These are phyloP conservation scores for Wallacemonas sp. DNA, from an alignment of 208 protist species.

Conservation along the genomic window DNA sequence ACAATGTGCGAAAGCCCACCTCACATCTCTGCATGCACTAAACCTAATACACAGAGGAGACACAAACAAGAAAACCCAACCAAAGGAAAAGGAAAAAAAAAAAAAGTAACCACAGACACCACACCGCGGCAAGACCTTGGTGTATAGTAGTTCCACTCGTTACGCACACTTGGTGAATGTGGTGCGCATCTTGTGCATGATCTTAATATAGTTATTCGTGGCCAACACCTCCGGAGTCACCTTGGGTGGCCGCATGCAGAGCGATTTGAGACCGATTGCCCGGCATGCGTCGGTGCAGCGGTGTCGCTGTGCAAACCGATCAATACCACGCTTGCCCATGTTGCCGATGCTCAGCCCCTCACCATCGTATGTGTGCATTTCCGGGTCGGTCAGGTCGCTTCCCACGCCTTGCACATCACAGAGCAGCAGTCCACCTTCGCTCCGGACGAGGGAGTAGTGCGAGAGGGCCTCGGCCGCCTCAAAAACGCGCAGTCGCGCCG, in stretches of 20 bases:
- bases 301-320: constrained; percentile 43
- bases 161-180: constrained; percentile 8
- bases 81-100: constrained; percentile 5
- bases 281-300: constrained; percentile 61
- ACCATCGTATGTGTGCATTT: constrained; percentile 67
- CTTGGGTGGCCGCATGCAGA: constrained; percentile 18
- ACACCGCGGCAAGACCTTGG: neutral
- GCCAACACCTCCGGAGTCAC: constrained; percentile 16
- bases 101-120: constrained; percentile 6
- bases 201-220: constrained; percentile 8
- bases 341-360: constrained; percentile 70
- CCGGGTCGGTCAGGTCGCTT: constrained; percentile 63
- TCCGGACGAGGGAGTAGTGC: constrained; percentile 66
- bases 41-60: too few relatives aligned
- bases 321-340: constrained; percentile 57
- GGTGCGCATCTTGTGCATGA: constrained; percentile 15
- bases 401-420: constrained; percentile 76
- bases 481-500: constrained; percentile 35
- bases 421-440: constrained; percentile 47
- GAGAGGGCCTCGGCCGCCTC: constrained; percentile 78
- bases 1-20: too few relatives aligned
- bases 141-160: too few relatives aligned
- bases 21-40: too few relatives aligned
- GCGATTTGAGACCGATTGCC: constrained; percentile 25
- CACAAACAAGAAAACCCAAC: too few relatives aligned